Base-by-base conservation (phyloP, 768 basidiomycete genomes). In the Rubroboletus pulcherrimus region DNA sequence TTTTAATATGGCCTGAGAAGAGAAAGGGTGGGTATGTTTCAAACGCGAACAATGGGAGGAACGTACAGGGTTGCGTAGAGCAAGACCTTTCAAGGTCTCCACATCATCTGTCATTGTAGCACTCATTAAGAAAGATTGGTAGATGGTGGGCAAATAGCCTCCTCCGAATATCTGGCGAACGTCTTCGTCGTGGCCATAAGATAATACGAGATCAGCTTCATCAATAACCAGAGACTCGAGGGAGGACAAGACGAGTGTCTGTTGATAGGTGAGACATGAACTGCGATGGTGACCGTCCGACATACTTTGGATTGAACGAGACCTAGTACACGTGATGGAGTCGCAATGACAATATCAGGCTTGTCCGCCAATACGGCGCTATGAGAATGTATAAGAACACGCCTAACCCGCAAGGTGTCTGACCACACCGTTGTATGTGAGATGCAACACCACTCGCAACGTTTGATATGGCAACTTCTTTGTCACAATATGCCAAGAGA, bases 21-120 rank as follows among this genome's bases (percentile, higher is more conserved):
- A 51, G 57, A 5, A 47, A 2, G 19, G n/a, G 44, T 55, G 19
- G n/a, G 11, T 39, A 29, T 2, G 10, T 1, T 19, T 31, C 15
- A 30, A 24, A 40, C n/a, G 44, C 7, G 5, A 34, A 9, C 3
- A 15, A 5, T 12, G 26, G 8, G 9, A 49, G 31, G 21, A 24
- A 77, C 89, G 50, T 61, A 96, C 95, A 7, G 96, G 94, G 71
- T 86, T 91, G 26, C 93, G 81, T 17, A 99, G 75, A 6, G 89
- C 80, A 37, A 98, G 78, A 5, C 93, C 92, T 70, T 97, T 97
- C 51, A 98, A 77, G 57, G 83, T 78, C 66, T 95, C 91, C 4
- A 99, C 93, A 63, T 98, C 97, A 63, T 94, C 91, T 11, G 94
- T 93, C 86, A 98, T 87, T 0, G 96, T 99, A 5, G 97, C 96